A percentile compares a stretch with the other conserved stretches of the same genome.
These are phyloP conservation scores for Podaxis rugospora DNA, from an alignment of 768 basidiomycete species.

Conservation along the genomic window DNA sequence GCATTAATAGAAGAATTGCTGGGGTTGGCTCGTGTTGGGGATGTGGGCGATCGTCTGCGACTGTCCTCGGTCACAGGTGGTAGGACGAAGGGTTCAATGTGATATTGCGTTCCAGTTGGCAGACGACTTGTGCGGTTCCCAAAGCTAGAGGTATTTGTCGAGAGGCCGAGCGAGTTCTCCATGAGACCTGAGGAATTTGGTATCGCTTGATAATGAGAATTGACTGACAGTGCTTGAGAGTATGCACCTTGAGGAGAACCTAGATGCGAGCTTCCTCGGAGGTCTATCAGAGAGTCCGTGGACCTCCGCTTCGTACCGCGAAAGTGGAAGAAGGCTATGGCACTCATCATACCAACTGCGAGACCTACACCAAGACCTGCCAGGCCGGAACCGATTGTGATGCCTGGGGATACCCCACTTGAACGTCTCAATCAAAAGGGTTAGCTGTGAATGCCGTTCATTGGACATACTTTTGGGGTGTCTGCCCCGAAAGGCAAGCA, in stretches of 20 bases:
- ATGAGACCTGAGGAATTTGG: conserved; percentile 19
- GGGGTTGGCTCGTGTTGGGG: conserved; percentile 11
- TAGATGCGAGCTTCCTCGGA: conserved; percentile 17
- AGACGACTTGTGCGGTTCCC: not conserved
- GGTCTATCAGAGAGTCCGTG: conserved; percentile 23
- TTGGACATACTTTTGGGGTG: conserved; percentile 14
- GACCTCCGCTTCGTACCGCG: conserved; percentile 19
- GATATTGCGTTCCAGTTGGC: conserved; percentile 22
- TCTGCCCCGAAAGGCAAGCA: conserved; percentile 35
- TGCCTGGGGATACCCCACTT: conserved; percentile 16
- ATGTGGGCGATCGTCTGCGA: conserved; percentile 12
- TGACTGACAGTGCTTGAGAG: conserved; percentile 13
- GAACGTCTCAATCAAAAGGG: not conserved
- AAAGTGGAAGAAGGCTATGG: conserved; percentile 28
- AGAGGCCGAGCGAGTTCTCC: conserved; percentile 15
- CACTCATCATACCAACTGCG: conserved; percentile 25
- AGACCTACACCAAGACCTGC: conserved; percentile 37
- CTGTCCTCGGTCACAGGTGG: conserved; percentile 28
- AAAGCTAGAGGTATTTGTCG: not conserved
- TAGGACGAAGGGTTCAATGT: conserved; percentile 40
- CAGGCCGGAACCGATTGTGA: conserved; percentile 32
- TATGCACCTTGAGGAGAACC: conserved; percentile 20
- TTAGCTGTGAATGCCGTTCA: not conserved
- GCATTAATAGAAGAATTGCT: conserved; percentile 12
- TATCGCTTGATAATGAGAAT: conserved; percentile 23